Conservation (phyloP, 257 asterid genomes). For the Nicotiana obtusifolia region DNA sequence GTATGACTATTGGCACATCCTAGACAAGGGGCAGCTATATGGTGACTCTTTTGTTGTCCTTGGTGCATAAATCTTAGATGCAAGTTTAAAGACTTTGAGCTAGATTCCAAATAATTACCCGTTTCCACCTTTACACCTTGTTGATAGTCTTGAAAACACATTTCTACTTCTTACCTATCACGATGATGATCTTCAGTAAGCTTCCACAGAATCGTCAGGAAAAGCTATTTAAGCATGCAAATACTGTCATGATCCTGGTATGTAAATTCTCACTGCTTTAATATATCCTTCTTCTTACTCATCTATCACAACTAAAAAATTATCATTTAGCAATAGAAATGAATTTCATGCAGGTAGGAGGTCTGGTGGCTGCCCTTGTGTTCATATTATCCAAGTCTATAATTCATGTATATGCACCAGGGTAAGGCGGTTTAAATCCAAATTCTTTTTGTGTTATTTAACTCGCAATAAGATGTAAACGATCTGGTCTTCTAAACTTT, state of each 20-base stretch:
- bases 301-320: neutral
- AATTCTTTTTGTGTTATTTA: neutral
- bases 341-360: conserved; percentile 35
- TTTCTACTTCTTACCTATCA: neutral
- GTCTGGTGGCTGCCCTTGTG: conserved; percentile 29
- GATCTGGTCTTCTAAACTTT: neutral
- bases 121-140: neutral
- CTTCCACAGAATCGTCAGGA: conserved; percentile 38
- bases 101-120: neutral
- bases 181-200: conserved; percentile 23
- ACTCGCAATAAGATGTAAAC: neutral
- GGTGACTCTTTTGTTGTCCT: neutral
- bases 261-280: conserved; percentile 5
- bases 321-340: neutral
- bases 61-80: neutral
- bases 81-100: neutral
- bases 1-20: neutral
- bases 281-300: neutral
- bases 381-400: conserved; percentile 33
- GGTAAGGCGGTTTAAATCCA: conserved; percentile 22
- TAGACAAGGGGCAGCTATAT: neutral
- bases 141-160: neutral
- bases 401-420: conserved; percentile 39
- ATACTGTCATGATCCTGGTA: conserved; percentile 39
- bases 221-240: conserved; percentile 33